Percentiles rank a stretch among this genome's conserved stretches.
Evolutionary conservation across 768 basidiomycete genomes (phyloP).

Genomic region (Stropharia rugosoannulata): DNA sequence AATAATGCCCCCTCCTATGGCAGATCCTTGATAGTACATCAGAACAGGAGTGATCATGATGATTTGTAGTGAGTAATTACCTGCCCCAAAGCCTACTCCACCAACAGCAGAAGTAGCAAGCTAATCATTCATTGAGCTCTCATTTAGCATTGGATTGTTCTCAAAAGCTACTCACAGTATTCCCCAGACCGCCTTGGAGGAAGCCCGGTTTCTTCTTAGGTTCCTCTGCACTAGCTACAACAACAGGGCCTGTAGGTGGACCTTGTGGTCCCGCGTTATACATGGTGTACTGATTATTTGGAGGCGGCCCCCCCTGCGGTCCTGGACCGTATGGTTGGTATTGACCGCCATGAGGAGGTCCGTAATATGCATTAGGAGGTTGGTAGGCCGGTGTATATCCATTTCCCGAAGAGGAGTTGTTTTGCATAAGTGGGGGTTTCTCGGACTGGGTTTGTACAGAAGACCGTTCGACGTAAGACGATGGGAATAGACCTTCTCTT

Average conservation of each 20-base stretch:
- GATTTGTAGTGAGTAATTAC: slow-evolving; percentile 26
- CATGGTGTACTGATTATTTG: slow-evolving; percentile 2
- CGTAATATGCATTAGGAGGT: slow-evolving; percentile 6
- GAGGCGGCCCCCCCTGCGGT: slow-evolving; percentile 10
- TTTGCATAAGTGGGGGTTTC: slow-evolving; percentile 19
- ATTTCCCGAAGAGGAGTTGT: slow-evolving; percentile 15
- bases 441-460: slow-evolving; percentile 7
- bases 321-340: not conserved
- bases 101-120: slow-evolving; percentile 58
- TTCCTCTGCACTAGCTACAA: slow-evolving; percentile 27
- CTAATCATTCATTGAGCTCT: slow-evolving; percentile 21
- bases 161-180: slow-evolving; percentile 38
- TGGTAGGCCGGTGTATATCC: slow-evolving; percentile 15
- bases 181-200: slow-evolving; percentile 46
- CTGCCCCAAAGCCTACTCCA: slow-evolving; percentile 75
- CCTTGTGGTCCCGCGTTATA: not conserved
- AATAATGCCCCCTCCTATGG: slow-evolving; percentile 42
- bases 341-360: slow-evolving; percentile 12
- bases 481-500: slow-evolving; percentile 71
- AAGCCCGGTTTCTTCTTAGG: slow-evolving; percentile 51
- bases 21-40: slow-evolving; percentile 33
- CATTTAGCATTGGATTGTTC: not conserved
- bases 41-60: not conserved
- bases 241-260: slow-evolving; percentile 12
- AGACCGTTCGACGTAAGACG: slow-evolving; percentile 66